Evolutionary conservation across 1,284 basidiomycete species (phyloP).

Genomic region (Malassezia japonica): DNA sequence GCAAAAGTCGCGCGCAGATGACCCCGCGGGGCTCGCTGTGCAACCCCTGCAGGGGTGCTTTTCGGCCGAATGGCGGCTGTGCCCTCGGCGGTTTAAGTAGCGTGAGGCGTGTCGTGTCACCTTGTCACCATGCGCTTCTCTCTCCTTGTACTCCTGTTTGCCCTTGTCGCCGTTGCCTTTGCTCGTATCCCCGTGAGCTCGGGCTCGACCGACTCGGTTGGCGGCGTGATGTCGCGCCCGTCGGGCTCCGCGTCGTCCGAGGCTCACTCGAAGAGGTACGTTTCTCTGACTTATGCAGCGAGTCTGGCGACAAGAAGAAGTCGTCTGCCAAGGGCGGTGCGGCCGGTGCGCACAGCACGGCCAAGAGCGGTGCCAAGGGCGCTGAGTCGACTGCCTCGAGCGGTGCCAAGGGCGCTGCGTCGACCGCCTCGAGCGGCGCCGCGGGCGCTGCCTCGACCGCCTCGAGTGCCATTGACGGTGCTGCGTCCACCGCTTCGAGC

Average conservation of each 20-base stretch:
- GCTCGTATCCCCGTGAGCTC: conserved; percentile 12
- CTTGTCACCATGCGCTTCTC: conserved; percentile 2
- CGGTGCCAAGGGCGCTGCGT: too few species aligned
- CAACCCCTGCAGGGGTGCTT: background rate
- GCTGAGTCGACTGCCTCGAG: too few species aligned
- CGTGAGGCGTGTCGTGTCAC: background rate
- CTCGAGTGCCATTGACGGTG: too few species aligned
- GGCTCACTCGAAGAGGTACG: background rate
- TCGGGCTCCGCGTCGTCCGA: background rate
- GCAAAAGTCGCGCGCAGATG: background rate
- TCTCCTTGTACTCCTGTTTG: background rate
- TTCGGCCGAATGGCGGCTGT: background rate
- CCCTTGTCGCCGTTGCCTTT: background rate
- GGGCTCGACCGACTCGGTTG: background rate
- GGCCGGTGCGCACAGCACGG: too few species aligned
- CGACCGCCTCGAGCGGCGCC: too few species aligned
- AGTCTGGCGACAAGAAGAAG: too few species aligned
- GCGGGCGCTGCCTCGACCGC: too few species aligned
- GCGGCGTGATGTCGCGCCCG: background rate
- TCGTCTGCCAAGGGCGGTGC: too few species aligned
- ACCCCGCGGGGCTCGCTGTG: too few species aligned
- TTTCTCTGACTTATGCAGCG: too few species aligned
- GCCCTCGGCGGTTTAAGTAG: background rate
- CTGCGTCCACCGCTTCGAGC: too few species aligned
- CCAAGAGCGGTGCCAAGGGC: too few species aligned